Percentiles rank a stretch among this genome's conserved stretches.
These are phyloP conservation scores for Chaetomiaceae sp. DNA, from an alignment of 2,329 filamentous ascomycete genomes.

Conservation along the genomic window DNA sequence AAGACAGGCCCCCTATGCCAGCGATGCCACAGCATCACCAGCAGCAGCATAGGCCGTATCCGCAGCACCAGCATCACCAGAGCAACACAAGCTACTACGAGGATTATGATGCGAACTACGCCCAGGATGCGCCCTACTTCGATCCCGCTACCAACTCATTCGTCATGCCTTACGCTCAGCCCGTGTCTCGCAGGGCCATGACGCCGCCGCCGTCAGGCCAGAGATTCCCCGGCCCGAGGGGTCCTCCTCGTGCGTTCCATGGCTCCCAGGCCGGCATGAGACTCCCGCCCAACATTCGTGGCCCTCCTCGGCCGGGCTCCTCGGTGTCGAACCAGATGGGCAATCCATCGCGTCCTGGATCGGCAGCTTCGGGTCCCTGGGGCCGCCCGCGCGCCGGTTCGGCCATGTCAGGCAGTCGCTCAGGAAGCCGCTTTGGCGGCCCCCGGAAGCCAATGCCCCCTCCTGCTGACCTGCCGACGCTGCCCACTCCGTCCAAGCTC, in stretches of 20 bases:
- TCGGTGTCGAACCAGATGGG: constrained; percentile 28
- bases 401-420: constrained; percentile 43
- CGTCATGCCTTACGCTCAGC: constrained; percentile 78
- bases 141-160: constrained; percentile 67
- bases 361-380: constrained; percentile 50
- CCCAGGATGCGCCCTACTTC: constrained; percentile 63
- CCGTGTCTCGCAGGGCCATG: constrained; percentile 86
- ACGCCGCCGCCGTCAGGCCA: constrained; percentile 72
- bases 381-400: constrained; percentile 48
- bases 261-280: constrained; percentile 49
- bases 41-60: constrained; percentile 12
- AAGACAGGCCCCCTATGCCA: constrained; percentile 40
- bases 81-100: constrained; percentile 53
- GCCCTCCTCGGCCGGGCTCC: constrained; percentile 34
- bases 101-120: constrained; percentile 68
- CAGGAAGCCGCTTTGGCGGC: constrained; percentile 37
- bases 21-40: constrained; percentile 28
- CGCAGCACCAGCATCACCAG: constrained; percentile 16
- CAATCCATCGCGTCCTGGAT: constrained; percentile 46
- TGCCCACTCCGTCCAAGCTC: constrained; percentile 83
- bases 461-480: constrained; percentile 65
- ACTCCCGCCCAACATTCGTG: constrained; percentile 40
- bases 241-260: constrained; percentile 36
- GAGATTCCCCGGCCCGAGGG: constrained; percentile 39
- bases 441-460: constrained; percentile 57